Percentiles rank a stretch among this genome's conserved stretches.
These are phyloP conservation scores for Rutstroemia sp. DNA, from an alignment of 2,329 filamentous ascomycete genomes.

Conservation along the genomic window DNA sequence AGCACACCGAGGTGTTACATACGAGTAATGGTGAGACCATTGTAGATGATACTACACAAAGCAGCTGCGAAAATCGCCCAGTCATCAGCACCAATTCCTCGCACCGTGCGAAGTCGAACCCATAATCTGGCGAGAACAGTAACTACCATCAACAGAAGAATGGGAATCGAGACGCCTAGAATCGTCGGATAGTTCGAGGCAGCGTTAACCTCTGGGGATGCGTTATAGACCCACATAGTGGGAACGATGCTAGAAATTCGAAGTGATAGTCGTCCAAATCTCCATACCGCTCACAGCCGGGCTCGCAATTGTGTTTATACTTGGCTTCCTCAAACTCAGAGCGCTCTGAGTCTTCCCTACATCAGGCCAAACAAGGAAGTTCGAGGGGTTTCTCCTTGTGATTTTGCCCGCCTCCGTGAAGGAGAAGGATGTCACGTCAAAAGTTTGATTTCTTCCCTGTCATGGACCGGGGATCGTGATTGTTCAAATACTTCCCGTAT, in stretches of 20 bases:
- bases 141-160: constrained; percentile 1
- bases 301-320: constrained; percentile 1
- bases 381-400: too few species aligned
- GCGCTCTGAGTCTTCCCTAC: too few species aligned
- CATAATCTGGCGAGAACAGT: background rate
- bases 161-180: background rate
- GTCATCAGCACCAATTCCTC: constrained; percentile 5
- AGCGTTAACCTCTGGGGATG: constrained; percentile 1
- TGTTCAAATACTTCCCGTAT: background rate
- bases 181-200: constrained; percentile 1
- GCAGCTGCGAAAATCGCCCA: background rate
- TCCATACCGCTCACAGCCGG: background rate
- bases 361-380: too few species aligned
- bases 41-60: background rate
- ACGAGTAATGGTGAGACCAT: background rate
- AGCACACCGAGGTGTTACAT: background rate
- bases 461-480: background rate
- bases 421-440: background rate
- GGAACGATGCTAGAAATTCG: background rate
- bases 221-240: constrained; percentile 8
- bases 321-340: background rate
- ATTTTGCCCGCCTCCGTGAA: too few species aligned
- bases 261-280: background rate
- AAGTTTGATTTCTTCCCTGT: background rate
- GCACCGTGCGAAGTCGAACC: constrained; percentile 3